These are phyloP conservation scores for Conoideocrella luteorostrata DNA, from an alignment of 2,329 filamentous ascomycete species.

Conservation along the genomic window DNA sequence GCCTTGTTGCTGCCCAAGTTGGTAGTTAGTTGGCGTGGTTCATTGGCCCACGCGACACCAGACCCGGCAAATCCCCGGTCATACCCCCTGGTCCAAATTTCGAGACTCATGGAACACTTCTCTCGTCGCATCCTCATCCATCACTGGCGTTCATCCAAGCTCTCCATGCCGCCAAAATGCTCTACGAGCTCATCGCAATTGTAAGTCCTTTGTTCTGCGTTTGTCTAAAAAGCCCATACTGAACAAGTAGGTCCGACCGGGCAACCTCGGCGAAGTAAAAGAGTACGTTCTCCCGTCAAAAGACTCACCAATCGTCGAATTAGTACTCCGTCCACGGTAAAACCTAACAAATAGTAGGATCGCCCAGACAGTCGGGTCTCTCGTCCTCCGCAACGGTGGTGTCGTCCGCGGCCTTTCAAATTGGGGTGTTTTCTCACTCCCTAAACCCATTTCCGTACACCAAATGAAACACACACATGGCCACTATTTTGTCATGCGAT, in stretches of 20 bases:
- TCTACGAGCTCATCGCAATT: conserved; percentile 96
- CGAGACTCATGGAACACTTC: conserved; percentile 14
- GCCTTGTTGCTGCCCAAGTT: no score
- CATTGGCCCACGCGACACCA: not conserved
- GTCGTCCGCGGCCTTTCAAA: conserved; percentile 90
- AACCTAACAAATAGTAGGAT: conserved; percentile 53
- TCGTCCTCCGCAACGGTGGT: conserved; percentile 76
- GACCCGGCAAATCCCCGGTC: conserved; percentile 25
- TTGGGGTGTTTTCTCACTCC: conserved; percentile 89
- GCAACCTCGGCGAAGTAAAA: conserved; percentile 86
- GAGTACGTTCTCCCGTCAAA: conserved; percentile 79
- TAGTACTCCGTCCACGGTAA: no score
- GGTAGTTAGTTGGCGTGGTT: not conserved
- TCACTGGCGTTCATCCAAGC: conserved; percentile 9
- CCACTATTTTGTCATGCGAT: conserved; percentile 98
- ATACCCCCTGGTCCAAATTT: conserved; percentile 16
- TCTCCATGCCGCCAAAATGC: conserved; percentile 53
- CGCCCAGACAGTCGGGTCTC: conserved; percentile 73
- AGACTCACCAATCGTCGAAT: no score
- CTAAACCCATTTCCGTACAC: conserved; percentile 70
- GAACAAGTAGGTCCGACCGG: conserved; percentile 71
- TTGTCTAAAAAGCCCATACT: conserved; percentile 7
- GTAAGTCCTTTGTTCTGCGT: conserved; percentile 47
- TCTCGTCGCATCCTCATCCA: conserved; percentile 8
- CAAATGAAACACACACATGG: conserved; percentile 78